Evolutionary conservation across 345 rosid genomes (phyloP).

Genomic region (Barbarea vulgaris): DNA sequence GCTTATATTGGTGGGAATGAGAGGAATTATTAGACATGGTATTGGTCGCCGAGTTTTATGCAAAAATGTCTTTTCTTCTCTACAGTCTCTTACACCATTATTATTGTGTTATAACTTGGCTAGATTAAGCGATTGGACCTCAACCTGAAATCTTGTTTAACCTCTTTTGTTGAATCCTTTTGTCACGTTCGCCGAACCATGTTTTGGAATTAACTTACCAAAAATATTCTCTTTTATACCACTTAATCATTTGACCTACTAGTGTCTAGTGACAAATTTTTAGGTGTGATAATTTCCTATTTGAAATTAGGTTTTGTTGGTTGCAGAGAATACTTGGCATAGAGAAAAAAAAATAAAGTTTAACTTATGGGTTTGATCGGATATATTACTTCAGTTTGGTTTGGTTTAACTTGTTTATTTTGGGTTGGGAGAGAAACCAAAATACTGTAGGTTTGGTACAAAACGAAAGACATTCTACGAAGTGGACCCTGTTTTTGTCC

Average conservation of each 20-base stretch:
- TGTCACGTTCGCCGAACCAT: slow-evolving; percentile 31
- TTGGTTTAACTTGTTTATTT: neutral
- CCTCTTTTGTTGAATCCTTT: slow-evolving; percentile 21
- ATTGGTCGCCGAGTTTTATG: slow-evolving; percentile 22
- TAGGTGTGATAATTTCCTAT: too few species aligned
- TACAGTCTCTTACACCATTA: slow-evolving; percentile 12
- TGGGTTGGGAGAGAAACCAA: neutral
- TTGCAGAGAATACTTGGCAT: too few species aligned
- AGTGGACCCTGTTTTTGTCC: slow-evolving; percentile 24
- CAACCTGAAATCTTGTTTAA: slow-evolving; percentile 16
- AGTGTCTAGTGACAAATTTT: slow-evolving; percentile 17
- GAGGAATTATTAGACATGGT: neutral
- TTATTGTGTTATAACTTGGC: slow-evolving; percentile 6
- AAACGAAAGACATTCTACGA: slow-evolving; percentile 25
- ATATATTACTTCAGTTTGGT: neutral
- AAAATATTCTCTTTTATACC: neutral
- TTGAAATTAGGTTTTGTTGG: too few species aligned
- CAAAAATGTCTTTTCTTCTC: slow-evolving; percentile 11
- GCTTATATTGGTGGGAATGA: neutral
- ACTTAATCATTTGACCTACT: neutral
- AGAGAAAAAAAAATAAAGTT: too few species aligned
- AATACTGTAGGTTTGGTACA: slow-evolving; percentile 12
- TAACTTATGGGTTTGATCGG: neutral
- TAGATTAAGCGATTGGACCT: slow-evolving; percentile 9
- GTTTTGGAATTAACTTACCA: slow-evolving; percentile 29